Evolutionary conservation across 441 rosid species (phyloP), one percentile per base, ranked within the genome.

Genomic region (Macaranga tanarius): DNA sequence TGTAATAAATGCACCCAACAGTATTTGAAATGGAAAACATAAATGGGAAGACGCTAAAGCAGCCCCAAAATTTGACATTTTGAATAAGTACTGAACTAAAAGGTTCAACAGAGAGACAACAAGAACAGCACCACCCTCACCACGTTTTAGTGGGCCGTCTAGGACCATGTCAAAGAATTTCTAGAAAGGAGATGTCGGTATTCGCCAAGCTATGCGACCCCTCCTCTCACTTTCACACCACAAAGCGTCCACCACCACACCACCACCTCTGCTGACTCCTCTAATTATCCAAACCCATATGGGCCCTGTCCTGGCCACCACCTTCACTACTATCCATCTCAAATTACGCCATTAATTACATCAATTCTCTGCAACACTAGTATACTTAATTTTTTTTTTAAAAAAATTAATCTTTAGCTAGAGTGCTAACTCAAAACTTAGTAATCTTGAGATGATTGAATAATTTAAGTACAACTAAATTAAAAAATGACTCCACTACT

Each of bases 21-120:
- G 16, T 59, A 44, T 13, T n/a, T 10, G 4, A 22, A 56, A 10
- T 5, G 31, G 63, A 7, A 2, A n/a, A 26, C 26, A 40, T 47
- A 25, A 71, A 71, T 26, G 54, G 11, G 26, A 10, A 31, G 38
- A 51, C 10, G 6, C 2, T 9, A 52, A 22, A 13, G 57, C 31
- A 52, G 74, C 67, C 74, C 13, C 12, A 10, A 71, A 50, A 61
- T 61, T 71, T 61, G 67, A 71, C 74, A 48, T 8, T 11, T 48
- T 34, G 47, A 70, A 59, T n/a, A 69, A 69, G n/a, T 7, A 56
- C 3, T 17, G 13, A 56, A 56, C 63, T 40, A 26, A 12, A 67
- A 50, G 5, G 16, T 55, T 48, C 20, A 40, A 9, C 31, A 31
- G 13, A 34, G 12, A 61, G 25, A 40, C n/a, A 44, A 64, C 6